A percentile compares a stretch with the other conserved stretches of the same genome.
phyloP scores from a whole-genome alignment of 2,329 filamentous ascomycete genomes.

The Diaporthe velutina region DNA sequence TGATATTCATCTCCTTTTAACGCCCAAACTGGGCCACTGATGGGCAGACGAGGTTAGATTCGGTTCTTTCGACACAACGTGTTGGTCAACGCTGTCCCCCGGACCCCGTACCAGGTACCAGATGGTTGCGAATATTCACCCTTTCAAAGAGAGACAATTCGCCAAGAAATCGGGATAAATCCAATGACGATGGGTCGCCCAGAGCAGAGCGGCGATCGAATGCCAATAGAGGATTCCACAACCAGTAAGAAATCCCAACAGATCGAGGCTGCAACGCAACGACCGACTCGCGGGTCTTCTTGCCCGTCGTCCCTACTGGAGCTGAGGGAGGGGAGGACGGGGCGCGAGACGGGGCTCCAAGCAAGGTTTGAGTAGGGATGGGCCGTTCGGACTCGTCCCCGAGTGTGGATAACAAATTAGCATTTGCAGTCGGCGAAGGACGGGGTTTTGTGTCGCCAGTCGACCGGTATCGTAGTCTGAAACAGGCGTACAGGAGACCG shows the following conservation, averaged over 20 bases:
- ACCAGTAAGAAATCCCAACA: background rate
- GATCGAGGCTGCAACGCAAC: background rate
- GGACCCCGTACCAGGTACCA: no score
- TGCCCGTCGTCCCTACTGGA: background rate
- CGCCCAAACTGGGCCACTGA: no score
- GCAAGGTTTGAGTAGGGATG: conserved; percentile 2
- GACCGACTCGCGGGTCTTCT: background rate
- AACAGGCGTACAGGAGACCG: conserved; percentile 8
- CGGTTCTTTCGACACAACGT: background rate
- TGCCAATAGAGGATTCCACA: background rate
- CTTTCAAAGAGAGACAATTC: background rate
- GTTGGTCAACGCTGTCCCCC: background rate
- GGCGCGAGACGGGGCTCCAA: background rate
- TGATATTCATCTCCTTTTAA: background rate
- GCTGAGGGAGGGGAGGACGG: no score
- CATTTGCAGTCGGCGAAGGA: background rate
- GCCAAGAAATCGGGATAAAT: background rate
- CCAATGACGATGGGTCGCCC: background rate
- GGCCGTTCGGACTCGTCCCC: conserved; percentile 7
- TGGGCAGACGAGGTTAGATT: background rate
- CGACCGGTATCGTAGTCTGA: conserved; percentile 10
- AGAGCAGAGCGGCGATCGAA: background rate
- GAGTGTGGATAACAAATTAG: conserved; percentile 8
- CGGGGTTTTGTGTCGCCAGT: background rate
- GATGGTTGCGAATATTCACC: background rate